Evolutionary conservation across 2,329 filamentous ascomycete genomes (phyloP).

Genomic region (Torrubiella hemipterigena): DNA sequence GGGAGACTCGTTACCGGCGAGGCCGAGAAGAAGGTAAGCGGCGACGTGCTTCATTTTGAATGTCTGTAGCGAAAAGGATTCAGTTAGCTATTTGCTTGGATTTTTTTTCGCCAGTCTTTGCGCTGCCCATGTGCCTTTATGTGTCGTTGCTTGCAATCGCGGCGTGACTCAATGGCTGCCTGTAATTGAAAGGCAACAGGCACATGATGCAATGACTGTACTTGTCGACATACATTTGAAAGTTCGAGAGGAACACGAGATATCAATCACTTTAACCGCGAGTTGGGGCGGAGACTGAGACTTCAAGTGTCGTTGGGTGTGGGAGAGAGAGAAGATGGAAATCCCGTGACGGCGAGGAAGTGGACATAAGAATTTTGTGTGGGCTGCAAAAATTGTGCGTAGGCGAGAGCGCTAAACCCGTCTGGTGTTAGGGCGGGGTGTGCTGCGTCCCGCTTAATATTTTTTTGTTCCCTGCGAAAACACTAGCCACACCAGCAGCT

Average conservation of each 20-base stretch:
- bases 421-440: conserved; percentile 14
- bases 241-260: conserved; percentile 59
- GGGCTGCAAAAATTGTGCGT: conserved; percentile 14
- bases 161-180: too few species aligned
- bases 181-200: too few species aligned
- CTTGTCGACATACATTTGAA: conserved; percentile 26
- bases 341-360: conserved; percentile 10
- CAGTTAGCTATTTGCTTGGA: not conserved
- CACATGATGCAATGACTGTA: not conserved
- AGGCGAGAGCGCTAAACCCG: conserved; percentile 13
- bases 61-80: conserved; percentile 13
- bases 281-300: conserved; percentile 94
- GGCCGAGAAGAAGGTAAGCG: conserved; percentile 92
- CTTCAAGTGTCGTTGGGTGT: conserved; percentile 59
- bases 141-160: too few species aligned
- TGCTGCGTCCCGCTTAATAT: too few species aligned
- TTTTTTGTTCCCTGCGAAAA: too few species aligned
- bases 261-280: conserved; percentile 99
- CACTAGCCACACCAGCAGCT: not conserved
- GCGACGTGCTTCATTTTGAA: conserved; percentile 99
- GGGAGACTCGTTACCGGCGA: conserved; percentile 85
- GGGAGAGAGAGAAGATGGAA: conserved; percentile 17
- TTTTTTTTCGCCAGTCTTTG: too few species aligned
- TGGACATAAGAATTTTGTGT: conserved; percentile 18
- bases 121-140: too few species aligned